Conservation (phyloP, 306 rosid genomes). For the Quillaja saponaria region DNA sequence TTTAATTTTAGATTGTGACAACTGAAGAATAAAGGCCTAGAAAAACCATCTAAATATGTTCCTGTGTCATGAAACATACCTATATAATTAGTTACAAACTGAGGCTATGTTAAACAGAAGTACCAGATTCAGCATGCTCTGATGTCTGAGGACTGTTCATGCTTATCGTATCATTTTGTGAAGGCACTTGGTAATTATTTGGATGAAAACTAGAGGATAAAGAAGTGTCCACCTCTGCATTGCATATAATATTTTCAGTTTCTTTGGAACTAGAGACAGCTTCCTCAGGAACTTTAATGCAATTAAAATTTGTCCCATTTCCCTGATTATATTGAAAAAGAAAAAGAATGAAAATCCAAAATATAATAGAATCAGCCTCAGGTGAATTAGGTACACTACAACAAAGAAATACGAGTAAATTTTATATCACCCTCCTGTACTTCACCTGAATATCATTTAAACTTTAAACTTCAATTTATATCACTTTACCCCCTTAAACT, state of each 20-base stretch:
- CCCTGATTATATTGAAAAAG: conserved; percentile 55
- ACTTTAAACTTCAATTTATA: too few species aligned
- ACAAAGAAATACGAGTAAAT: too few species aligned
- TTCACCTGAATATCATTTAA: too few species aligned
- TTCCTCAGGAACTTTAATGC: conserved; percentile 51
- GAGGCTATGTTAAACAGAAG: conserved; percentile 21
- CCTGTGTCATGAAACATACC: conserved; percentile 8
- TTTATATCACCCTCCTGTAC: too few species aligned
- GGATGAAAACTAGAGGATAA: conserved; percentile 50
- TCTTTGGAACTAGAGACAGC: conserved; percentile 38
- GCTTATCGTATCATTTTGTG: conserved; percentile 66
- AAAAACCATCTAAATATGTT: conserved; percentile 11
- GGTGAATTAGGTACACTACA: too few species aligned
- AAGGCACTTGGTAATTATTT: conserved; percentile 44
- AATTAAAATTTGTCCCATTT: conserved; percentile 47
- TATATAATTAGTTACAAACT: conserved; percentile 8
- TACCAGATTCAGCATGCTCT: conserved; percentile 81
- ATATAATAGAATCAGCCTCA: too few species aligned
- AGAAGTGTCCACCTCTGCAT: conserved; percentile 55
- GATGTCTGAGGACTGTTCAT: conserved; percentile 62
- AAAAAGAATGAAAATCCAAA: conserved; percentile 1
- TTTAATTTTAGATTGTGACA: conserved; percentile 1
- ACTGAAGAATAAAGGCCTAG: conserved; percentile 5
- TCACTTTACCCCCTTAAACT: too few species aligned
- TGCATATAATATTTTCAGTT: conserved; percentile 33